phyloP scores from a whole-genome alignment of 1,284 basidiomycete genomes.

The Meira nashicola region DNA sequence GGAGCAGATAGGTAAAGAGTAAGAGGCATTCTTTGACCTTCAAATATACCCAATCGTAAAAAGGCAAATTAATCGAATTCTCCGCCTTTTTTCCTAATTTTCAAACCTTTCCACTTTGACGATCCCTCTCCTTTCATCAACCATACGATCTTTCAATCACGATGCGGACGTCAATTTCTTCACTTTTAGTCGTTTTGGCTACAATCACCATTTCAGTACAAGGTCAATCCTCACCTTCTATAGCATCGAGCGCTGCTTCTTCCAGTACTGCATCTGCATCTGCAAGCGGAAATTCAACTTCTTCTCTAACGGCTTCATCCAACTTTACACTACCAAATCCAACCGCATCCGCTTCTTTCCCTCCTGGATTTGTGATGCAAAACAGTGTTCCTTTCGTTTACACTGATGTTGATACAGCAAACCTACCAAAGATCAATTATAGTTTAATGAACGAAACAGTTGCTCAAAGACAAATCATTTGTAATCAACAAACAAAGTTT shows the following conservation, averaged over 20 bases:
- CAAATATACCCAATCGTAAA: too few relatives aligned
- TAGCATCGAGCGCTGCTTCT: neutral
- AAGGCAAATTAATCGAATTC: too few relatives aligned
- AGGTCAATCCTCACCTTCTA: neutral
- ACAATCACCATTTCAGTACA: too few relatives aligned
- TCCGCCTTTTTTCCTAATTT: too few relatives aligned
- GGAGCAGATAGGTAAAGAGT: too few relatives aligned
- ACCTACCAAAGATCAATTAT: slow-evolving; percentile 21
- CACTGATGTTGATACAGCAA: slow-evolving; percentile 23
- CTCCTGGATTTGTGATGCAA: slow-evolving; percentile 17
- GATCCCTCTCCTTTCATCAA: too few relatives aligned
- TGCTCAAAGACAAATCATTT: slow-evolving; percentile 20
- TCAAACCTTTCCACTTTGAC: too few relatives aligned
- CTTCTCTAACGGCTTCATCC: slow-evolving; percentile 23
- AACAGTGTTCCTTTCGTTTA: slow-evolving; percentile 28
- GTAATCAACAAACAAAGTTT: slow-evolving; percentile 37
- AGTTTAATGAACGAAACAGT: slow-evolving; percentile 19
- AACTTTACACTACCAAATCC: slow-evolving; percentile 34
- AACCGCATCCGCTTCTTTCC: slow-evolving; percentile 27
- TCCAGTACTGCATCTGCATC: slow-evolving; percentile 1
- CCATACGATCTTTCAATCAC: too few relatives aligned
- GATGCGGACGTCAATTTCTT: too few relatives aligned
- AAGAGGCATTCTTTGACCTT: too few relatives aligned
- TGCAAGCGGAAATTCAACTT: slow-evolving; percentile 5
- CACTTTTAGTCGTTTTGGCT: too few relatives aligned